A percentile compares a stretch with the other conserved stretches of the same genome.
Evolutionary conservation across 2,329 filamentous ascomycete genomes (phyloP).

Genomic region (Ustulina deusta): DNA sequence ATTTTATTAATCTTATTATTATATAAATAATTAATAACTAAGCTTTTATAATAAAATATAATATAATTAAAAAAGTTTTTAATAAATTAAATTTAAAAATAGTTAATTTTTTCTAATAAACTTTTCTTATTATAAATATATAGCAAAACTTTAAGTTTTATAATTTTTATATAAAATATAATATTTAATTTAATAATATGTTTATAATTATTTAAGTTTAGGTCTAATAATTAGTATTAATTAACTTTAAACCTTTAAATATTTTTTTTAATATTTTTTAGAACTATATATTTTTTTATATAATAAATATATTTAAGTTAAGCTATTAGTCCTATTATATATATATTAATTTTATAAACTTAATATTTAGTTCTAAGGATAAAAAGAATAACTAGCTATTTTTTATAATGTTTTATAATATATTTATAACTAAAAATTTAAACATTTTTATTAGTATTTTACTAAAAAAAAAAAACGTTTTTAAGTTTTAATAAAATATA

Average conservation of each 20-base stretch:
- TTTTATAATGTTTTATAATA: neutral
- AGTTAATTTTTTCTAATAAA: conserved; percentile 11
- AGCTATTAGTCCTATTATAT: conserved; percentile 5
- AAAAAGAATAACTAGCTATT: neutral
- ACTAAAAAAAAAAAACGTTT: neutral
- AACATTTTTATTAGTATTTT: neutral
- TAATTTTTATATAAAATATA: neutral
- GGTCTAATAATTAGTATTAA: neutral
- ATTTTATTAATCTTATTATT: conserved; percentile 14
- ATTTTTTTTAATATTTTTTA: conserved; percentile 1
- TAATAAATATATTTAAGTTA: conserved; percentile 9
- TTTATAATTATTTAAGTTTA: neutral
- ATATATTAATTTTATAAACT: conserved; percentile 7
- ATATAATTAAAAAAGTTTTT: conserved; percentile 14
- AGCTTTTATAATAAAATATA: conserved; percentile 6
- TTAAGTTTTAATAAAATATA: neutral
- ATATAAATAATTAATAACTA: conserved; percentile 10
- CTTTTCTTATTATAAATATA: conserved; percentile 1
- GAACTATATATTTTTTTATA: conserved; percentile 16
- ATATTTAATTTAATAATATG: neutral
- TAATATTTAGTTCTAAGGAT: conserved; percentile 1
- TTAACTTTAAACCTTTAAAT: conserved; percentile 2
- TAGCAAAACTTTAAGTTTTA: neutral
- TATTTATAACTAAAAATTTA: conserved; percentile 9
- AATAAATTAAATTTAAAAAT: conserved; percentile 14